Evolutionary conservation across 2,329 filamentous ascomycete genomes (phyloP).

Genomic region (Ceratocystis huliohia): DNA sequence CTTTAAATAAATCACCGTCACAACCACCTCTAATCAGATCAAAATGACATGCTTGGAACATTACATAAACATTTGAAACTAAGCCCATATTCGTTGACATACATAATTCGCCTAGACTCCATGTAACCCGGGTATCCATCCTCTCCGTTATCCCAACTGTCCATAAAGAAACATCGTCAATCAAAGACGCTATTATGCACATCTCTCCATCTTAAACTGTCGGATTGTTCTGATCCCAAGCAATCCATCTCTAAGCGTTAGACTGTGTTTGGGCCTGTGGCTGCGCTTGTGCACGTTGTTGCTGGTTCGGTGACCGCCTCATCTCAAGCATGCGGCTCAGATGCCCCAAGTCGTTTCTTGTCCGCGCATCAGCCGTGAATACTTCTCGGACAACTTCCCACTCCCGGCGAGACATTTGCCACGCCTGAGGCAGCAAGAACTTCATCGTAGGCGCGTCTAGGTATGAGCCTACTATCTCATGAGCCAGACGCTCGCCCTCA

Average conservation of each 20-base stretch:
- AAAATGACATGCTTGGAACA: neutral
- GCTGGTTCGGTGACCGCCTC: slow-evolving; percentile 15
- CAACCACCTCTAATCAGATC: no score
- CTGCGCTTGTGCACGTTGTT: neutral
- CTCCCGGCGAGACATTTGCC: slow-evolving; percentile 55
- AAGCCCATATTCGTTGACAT: neutral
- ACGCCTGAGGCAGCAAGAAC: slow-evolving; percentile 57
- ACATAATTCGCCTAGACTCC: slow-evolving; percentile 4
- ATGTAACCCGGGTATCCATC: neutral
- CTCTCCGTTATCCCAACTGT: neutral
- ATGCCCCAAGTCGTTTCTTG: slow-evolving; percentile 48
- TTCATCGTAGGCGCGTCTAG: slow-evolving; percentile 52
- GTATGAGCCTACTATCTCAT: slow-evolving; percentile 50
- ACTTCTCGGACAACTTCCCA: slow-evolving; percentile 62
- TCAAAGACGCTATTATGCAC: neutral
- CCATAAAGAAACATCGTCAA: neutral
- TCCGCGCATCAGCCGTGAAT: slow-evolving; percentile 50
- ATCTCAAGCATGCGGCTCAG: slow-evolving; percentile 43
- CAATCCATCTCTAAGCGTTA: neutral
- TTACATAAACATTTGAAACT: neutral
- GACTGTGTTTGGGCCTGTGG: neutral
- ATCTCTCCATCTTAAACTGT: neutral
- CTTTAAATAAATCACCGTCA: no score
- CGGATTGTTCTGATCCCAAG: no score
- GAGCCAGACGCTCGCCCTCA: slow-evolving; percentile 44